Base-by-base conservation (phyloP, 78 protist species). In the Dictyostelium purpureum region DNA sequence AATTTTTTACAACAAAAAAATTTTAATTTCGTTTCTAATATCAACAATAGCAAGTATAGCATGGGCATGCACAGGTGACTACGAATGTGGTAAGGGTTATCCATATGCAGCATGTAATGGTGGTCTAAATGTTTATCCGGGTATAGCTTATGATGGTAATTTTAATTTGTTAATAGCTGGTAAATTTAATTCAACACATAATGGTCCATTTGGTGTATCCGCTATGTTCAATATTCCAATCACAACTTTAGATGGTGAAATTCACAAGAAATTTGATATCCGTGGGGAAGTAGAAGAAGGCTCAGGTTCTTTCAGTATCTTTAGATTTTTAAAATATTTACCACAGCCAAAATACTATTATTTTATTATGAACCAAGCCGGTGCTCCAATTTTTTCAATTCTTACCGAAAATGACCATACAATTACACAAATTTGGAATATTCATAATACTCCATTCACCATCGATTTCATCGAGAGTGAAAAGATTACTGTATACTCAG, bases 81-180 rank as follows among this genome's bases (percentile, higher is more conserved):
- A 69, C 40, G 57, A 69, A 69, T 69, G 77, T 69, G 77, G 77
- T 42, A 7, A 12, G 0, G 79, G 79, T 4, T 45, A 45, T 73
- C 79, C 79, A 47, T 73, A 14, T 45, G 57, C 79, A 4, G 61
- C 59, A 45, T 73, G 79, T 73, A 73, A 47, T 38, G 79, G 61
- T 14, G 40, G 26, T 16, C 45, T 73, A 45, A 73, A 73, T 73
- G 31, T 73, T 26, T 73, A 73, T 45, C 79, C 57, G 11, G 79
- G 79, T 73, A 73, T 73, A 6, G 24, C n/a, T 45, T 43, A 35
- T 52, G 59, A 73, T 45, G 79, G 47, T 3, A 69, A 69, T 42
- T 14, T 35, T 26, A 73, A 73, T 73, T 12, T 73, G 21, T 18
- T 73, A 26, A 45, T 73, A 16, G 59, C 79, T 4, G 79, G 79